Base-by-base conservation (phyloP, 202 grass and related monocot genomes). In the Carex arenaria region DNA sequence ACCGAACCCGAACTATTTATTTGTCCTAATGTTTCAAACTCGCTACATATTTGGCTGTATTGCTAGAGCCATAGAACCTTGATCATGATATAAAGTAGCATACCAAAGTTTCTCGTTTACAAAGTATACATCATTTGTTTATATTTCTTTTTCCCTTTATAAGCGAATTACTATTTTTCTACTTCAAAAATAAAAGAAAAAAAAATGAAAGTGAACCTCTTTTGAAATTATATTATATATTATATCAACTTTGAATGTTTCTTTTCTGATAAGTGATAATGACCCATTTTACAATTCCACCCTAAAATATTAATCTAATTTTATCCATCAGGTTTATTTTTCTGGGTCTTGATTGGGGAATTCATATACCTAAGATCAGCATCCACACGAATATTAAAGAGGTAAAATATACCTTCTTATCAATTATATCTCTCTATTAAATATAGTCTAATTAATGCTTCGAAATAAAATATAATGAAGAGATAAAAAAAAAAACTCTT, bases 221-320 rank as follows among this genome's bases (percentile, higher is more conserved):
- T 72, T 72, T 72, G 8, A 3, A 61, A 55, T 31, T 54, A 49
- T 47, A 47, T 47, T 10, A 47, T 47, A 47, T 53, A 22, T 17
- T 54, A 47, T 75, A 75, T 54, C 30, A 75, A 75, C 72, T 75
- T 75, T 55, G 22, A 55, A 75, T 30, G 47, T 75, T 54, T 2
- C 23, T 75, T 59, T 73, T 30, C 22, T 52, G 47, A 30, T 31
- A 74, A 52, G 12, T 52, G 47, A 30, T 31, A 74, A 52, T 3
- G 28, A 74, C 40, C 68, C 68, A 72, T 69, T 69, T 43, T 69
- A 51, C 10, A 72, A 72, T 51, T 72, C 40, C 49, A 72, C 42
- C 69, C 42, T 4, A 26, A 72, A 47, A 47, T 1, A 43, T 43
- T 43, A 43, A 43, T 43, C 42, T 43, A 43, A 43, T 9, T 43